phyloP scores from a whole-genome alignment of 306 rosid species.

The Neltuma alba region DNA sequence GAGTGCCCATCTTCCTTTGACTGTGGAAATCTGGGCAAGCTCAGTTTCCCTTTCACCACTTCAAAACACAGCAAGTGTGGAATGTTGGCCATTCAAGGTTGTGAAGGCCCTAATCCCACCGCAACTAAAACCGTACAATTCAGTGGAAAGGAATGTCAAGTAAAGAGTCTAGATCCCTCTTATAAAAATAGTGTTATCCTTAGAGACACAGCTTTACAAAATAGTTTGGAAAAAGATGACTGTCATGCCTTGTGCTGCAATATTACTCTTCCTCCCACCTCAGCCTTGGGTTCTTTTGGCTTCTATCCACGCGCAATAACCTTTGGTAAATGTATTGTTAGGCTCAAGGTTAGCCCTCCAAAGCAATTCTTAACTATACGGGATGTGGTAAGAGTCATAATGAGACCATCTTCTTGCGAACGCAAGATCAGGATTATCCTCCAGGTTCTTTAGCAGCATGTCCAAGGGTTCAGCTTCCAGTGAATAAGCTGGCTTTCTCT shows the following conservation, averaged over 20 bases:
- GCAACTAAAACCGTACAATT: neutral
- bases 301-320: neutral
- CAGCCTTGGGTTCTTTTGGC: conserved; percentile 5
- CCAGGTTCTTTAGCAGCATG: neutral
- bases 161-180: neutral
- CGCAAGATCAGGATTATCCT: neutral
- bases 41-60: conserved; percentile 29
- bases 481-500: neutral
- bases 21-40: conserved; percentile 32
- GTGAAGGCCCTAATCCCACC: neutral
- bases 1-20: conserved; percentile 23
- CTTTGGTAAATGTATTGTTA: conserved; percentile 26
- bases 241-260: conserved; percentile 16
- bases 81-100: conserved; percentile 17
- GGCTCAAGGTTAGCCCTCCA: neutral
- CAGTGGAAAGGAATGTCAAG: neutral
- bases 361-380: neutral
- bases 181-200: neutral
- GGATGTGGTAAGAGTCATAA: neutral
- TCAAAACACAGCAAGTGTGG: conserved; percentile 26
- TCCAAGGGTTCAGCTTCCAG: conserved; percentile 37
- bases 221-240: neutral
- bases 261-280: conserved; percentile 17
- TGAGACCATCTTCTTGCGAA: conserved; percentile 18
- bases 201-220: neutral